Evolutionary conservation across 2,329 filamentous ascomycete species (phyloP), one percentile per base, ranked within the genome.

Genomic region (Xylariales sp.): DNA sequence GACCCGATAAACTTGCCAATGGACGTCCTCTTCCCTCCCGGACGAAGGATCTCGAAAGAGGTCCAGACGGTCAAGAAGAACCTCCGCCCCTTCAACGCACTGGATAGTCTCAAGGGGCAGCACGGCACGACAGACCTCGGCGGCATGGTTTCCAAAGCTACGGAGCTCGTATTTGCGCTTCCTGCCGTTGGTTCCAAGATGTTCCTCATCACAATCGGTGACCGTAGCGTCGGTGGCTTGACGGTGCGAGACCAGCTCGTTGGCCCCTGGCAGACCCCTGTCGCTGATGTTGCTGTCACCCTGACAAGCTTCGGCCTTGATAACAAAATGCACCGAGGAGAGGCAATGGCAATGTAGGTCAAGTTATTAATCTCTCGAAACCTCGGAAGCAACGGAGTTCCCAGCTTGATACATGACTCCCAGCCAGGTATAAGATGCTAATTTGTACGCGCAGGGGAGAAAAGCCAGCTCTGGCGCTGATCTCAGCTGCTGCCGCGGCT

Each of bases 131-230:
- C 44, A 4, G 82, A 71, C 4, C 12, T 40, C n/a, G 19, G 16
- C 15, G 18, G 14, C 22, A 56, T 78, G 22, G 57, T 80, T 21
- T 65, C 61, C 19, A 69, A 90, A 62, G 89, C 91, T 12, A 79
- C 88, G 1, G 80, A 88, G 52, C 74, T 88, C 46, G 88, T 97
- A 3, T 80, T 97, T 41, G 80, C 80, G 37, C 73, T 97, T 39
- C 91, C 93, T 15, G 79, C 90, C 2, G 93, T 97, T 16, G 91
- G 89, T n/a, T 96, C 90, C 16, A 97, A 97, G 66, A 89, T 85
- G 16, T 98, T 97, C 71, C 74, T 98, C 27, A 96, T 98, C 57
- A 97, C 93, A 2, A 98, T 97, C 51, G 90, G 86, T 37, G 93
- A 97, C 63, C 80, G 93, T 47, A 88, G 86, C 20, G 90, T 97